Conservation (phyloP, 2,329 filamentous ascomycete species). For the Tolypocladium inflatum region DNA sequence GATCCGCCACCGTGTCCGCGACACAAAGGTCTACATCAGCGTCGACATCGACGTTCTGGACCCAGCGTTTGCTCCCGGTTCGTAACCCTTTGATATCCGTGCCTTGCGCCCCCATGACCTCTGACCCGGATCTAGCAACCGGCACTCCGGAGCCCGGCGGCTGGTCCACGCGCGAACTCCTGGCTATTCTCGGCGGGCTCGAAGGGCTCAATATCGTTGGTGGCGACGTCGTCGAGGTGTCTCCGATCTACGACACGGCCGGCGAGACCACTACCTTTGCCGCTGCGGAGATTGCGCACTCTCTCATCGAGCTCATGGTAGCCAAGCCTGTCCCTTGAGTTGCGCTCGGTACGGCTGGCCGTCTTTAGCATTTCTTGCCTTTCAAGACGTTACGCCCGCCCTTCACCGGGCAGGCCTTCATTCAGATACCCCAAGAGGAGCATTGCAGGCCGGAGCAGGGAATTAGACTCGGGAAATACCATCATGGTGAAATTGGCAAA, state of each 20-base stretch:
- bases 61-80: constrained; percentile 31
- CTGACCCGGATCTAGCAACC: constrained; percentile 41
- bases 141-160: constrained; percentile 79
- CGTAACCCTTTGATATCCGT: neutral
- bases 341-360: neutral
- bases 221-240: constrained; percentile 78
- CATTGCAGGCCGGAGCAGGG: neutral
- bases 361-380: neutral
- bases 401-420: neutral
- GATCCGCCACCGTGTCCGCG: constrained; percentile 61
- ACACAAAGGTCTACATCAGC: constrained; percentile 64
- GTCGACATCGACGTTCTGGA: constrained; percentile 75
- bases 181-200: constrained; percentile 66
- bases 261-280: constrained; percentile 72
- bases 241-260: constrained; percentile 68
- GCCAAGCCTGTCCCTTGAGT: neutral
- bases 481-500: neutral
- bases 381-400: neutral
- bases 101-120: neutral
- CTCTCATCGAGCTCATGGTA: constrained; percentile 11
- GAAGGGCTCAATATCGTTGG: constrained; percentile 74
- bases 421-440: neutral
- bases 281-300: constrained; percentile 62
- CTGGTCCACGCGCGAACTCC: constrained; percentile 77
- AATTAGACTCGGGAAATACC: neutral